These are phyloP conservation scores for Hypoxylon crocopeplum DNA, from an alignment of 495 filamentous ascomycete genomes.

Conservation along the genomic window DNA sequence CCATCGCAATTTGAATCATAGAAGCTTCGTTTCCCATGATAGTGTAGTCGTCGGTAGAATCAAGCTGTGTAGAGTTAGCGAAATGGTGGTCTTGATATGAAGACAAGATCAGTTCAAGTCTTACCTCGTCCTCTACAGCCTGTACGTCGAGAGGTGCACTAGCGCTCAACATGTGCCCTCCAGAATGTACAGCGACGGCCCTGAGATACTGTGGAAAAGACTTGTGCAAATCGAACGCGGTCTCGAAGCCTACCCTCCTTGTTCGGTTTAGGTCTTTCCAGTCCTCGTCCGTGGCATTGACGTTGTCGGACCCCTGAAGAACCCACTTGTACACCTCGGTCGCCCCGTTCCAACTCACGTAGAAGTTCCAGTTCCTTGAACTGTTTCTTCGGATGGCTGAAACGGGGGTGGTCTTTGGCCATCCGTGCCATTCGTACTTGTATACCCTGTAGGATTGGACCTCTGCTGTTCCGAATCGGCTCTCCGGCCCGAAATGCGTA, in stretches of 20 bases:
- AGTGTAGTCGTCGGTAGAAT: background rate
- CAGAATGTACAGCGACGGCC: constrained; percentile 39
- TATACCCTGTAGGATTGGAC: constrained; percentile 42
- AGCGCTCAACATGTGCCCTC: constrained; percentile 36
- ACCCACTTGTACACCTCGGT: constrained; percentile 45
- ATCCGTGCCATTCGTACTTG: constrained; percentile 41
- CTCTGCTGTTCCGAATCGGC: constrained; percentile 24
- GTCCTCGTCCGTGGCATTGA: constrained; percentile 19
- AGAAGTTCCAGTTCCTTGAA: constrained; percentile 34
- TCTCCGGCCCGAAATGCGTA: constrained; percentile 36
- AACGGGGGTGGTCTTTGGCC: constrained; percentile 26
- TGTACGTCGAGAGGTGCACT: constrained; percentile 7
- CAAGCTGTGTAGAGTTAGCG: constrained; percentile 13
- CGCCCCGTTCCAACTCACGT: constrained; percentile 50
- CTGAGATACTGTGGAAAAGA: constrained; percentile 22
- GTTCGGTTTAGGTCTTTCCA: constrained; percentile 35
- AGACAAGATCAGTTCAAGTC: background rate
- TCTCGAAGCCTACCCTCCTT: constrained; percentile 43
- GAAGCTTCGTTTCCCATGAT: constrained; percentile 1
- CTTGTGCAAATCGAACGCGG: constrained; percentile 28
- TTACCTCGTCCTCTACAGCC: constrained; percentile 19
- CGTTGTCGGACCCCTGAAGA: constrained; percentile 30
- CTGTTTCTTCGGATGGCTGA: constrained; percentile 20
- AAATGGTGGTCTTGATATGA: background rate
- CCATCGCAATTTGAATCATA: constrained; percentile 4